Percentiles rank a stretch among this genome's conserved stretches.
phyloP scores from a whole-genome alignment of 108 stramenopile genomes.

The Nannochloropsis gaditana region DNA sequence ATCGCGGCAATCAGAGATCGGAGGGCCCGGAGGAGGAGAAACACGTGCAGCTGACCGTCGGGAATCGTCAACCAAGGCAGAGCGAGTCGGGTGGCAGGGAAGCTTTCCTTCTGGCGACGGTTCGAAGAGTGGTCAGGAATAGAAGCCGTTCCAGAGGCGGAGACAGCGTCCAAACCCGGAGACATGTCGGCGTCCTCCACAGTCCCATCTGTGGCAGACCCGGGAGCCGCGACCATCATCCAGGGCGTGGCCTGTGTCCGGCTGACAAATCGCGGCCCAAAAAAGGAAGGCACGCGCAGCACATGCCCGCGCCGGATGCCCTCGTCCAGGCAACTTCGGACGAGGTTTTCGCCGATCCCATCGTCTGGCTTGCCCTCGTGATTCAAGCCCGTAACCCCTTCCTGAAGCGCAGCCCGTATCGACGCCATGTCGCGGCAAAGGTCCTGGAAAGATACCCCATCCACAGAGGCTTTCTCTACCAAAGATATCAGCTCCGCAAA shows the following conservation, averaged over 20 bases:
- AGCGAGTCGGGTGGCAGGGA: not conserved
- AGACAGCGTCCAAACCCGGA: not conserved
- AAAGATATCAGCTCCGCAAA: not conserved
- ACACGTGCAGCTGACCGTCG: not conserved
- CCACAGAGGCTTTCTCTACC: not conserved
- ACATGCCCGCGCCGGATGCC: not conserved
- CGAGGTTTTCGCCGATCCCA: not conserved
- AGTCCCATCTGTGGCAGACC: no score
- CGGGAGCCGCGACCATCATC: not conserved
- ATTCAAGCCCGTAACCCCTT: not conserved
- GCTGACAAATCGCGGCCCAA: not conserved
- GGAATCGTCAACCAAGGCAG: constrained; percentile 8
- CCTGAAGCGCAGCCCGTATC: not conserved
- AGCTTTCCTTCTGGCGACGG: not conserved
- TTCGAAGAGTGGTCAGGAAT: not conserved
- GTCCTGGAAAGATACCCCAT: not conserved
- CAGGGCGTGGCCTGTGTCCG: not conserved
- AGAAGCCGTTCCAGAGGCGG: not conserved
- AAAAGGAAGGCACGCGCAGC: not conserved
- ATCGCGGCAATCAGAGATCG: not conserved
- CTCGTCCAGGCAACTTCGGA: not conserved
- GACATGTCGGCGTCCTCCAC: not conserved
- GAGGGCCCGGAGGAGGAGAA: not conserved
- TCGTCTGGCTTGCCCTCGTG: not conserved
- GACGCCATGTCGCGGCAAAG: not conserved